Base-by-base conservation (phyloP, 495 filamentous ascomycete species). In the Collariella sp. region DNA sequence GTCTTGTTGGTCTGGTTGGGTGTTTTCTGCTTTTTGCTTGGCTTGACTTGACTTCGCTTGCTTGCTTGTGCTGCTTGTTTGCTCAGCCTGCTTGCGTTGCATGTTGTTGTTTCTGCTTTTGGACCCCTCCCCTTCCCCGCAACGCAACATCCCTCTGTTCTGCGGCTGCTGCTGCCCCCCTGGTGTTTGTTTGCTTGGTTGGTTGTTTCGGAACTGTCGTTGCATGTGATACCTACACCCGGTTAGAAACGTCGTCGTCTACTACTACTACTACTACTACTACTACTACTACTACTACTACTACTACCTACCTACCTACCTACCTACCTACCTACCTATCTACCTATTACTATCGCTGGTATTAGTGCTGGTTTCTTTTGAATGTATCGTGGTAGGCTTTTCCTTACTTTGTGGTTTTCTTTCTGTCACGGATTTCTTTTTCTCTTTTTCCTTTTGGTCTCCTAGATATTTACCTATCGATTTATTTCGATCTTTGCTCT, bases 151-250 rank as follows among this genome's bases (percentile, higher is more conserved):
- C 23, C 46, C 34, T 56, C 35, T 29, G 33, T 55, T 34, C 7
- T 55, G 20, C 36, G 15, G 6, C 9, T 18, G 5, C 7, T 20
- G 5, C 3, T 41, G 7, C 12, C 12, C 6, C 39, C 9, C 12
- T 26, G 42, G 16, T 31, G 18, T 2, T 22, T 35, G 5, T 35
- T 19, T 5, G 22, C 39, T 7, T 29, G 22, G 16, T 42, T 34
- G 24, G 46, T 24, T 24, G 29, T 57, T 52, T 47, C 34, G 35
- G 41, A 53, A 54, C 51, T 54, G 48, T 46, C n/a, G 23, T 47
- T 47, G 49, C 55, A 41, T 53, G 36, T 47, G 42, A 51, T 54
- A 43, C 50, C 44, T 54, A 41, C 50, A 33, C 42, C 42, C 35
- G 43, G 36, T 50, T 49, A 55, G 46, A 55, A 48, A 54, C 43